Base-by-base conservation (phyloP, 2,329 filamentous ascomycete species). In the Fusarium sp. region DNA sequence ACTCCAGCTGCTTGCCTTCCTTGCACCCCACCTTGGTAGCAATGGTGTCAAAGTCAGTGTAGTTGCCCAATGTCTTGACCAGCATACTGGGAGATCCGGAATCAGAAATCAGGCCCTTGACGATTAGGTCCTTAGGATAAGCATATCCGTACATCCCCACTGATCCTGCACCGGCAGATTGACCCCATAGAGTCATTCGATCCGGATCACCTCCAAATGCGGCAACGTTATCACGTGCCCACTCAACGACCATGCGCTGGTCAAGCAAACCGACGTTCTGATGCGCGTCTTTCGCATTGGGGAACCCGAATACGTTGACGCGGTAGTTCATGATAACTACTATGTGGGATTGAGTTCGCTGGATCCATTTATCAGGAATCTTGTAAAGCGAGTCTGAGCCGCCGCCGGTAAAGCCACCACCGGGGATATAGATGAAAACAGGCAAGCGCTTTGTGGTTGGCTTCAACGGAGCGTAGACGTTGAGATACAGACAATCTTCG, bases 171-270 rank as follows among this genome's bases (percentile, higher is more conserved):
- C 61, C 61, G 6, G 61, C 61, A 9, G 61, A 64, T 5, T 64
- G 61, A 2, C 61, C 61, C 61, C 61, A 64, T 5, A 64, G 50
- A 6, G 42, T 32, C 61, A 64, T 64, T 8, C 22, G 42, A 0
- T 64, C 18, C 2, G 44, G 18, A 0, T 64, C 50, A 1, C 61
- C 61, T 1, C 61, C 59, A 10, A 64, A 64, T 0, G 44, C 59
- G 2, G 10, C 34, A 0, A 64, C 49, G 12, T 64, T 64, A 11
- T 64, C 61, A 1, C 44, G 59, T 10, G 45, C n/a, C 61, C 61
- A 64, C 15, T 64, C 59, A 22, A 64, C 61, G 2, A 64, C 61
- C 61, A 64, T 64, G 29, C 61, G 59, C n/a, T 64, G 59, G 20
- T 64, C 61, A 0, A 64, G 50, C 3, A 64, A 4, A 2, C 61